Evolutionary conservation across 805 yeast genomes (phyloP), one percentile per base, ranked within the genome.

Genomic region (Kuraishia capsulata): DNA sequence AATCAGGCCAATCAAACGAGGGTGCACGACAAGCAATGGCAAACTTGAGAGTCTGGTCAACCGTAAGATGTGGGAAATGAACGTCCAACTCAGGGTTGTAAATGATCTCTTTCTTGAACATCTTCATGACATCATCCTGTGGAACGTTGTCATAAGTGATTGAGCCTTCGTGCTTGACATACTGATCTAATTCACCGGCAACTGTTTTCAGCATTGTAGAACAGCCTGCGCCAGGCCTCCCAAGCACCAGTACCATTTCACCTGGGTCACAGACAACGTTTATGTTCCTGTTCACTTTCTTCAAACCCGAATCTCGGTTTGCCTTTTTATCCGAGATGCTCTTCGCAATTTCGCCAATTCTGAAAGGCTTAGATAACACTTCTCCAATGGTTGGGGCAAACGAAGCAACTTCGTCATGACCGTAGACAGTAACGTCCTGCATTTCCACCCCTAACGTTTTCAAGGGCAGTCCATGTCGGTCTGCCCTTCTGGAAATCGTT

Each of bases 221-320:
- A 54, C 89, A 82, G 35, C 92, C 92, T 20, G 90, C 80, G 48
- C 90, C 88, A 2, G 90, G 88, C 44, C 81, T 71, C 38, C 84
- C 86, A 26, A 79, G 56, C 5, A 81, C 88, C 36, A 81, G 61
- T 23, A 77, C 67, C 77, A 80, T 71, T 48, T 80, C 87, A 47
- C 88, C 87, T 2, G 82, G 72, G 20, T 28, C 17, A 35, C 35
- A 28, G 19, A 34, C n/a, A 19, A 29, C 10, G 24, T 34, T 30
- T 10, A 29, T 34, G 17, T 30, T 23, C 30, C 24, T 34, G 21
- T 30, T n/a, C 25, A 39, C 30, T 25, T 39, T 34, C 6, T 38
- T 29, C 30, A 35, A n/a, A 9, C 31, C 31, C 4, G 19, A 30
- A 9, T 30, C 17, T 25, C 10, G 8, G 26, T 23, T 23, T 8